These are phyloP conservation scores for Leptomonas seymouri DNA, from an alignment of 208 protist species.

Conservation along the genomic window DNA sequence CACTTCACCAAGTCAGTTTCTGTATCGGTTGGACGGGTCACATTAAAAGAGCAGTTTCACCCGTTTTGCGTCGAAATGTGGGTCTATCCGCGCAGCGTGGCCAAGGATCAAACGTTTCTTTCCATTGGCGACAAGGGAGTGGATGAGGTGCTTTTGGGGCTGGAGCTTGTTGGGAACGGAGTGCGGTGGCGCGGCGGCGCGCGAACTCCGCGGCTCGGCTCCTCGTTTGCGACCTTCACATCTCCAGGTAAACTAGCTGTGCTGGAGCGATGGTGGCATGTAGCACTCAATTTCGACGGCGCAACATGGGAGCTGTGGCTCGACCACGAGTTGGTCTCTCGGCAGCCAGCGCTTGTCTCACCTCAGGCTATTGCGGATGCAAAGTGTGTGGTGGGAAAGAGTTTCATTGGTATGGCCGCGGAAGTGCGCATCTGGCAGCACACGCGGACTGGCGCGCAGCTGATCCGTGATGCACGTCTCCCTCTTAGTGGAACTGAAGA, in stretches of 20 bases:
- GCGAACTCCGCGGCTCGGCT: slow-evolving; percentile 75
- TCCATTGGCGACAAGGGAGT: slow-evolving; percentile 84
- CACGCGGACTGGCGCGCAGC: slow-evolving; percentile 53
- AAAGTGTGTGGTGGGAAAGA: slow-evolving; percentile 74
- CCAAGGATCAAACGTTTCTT: slow-evolving; percentile 71
- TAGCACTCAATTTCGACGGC: slow-evolving; percentile 90
- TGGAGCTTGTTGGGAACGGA: slow-evolving; percentile 67
- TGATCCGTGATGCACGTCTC: slow-evolving; percentile 70
- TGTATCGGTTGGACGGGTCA: slow-evolving; percentile 62
- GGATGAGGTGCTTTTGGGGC: slow-evolving; percentile 84
- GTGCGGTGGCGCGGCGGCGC: slow-evolving; percentile 80
- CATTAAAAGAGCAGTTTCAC: slow-evolving; percentile 77
- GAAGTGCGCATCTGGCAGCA: slow-evolving; percentile 88
- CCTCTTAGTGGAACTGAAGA: slow-evolving; percentile 61
- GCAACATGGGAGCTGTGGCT: slow-evolving; percentile 84
- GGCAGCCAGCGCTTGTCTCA: slow-evolving; percentile 53
- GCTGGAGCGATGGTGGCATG: slow-evolving; percentile 84
- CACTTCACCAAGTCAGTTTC: slow-evolving; percentile 71
- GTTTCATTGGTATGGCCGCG: slow-evolving; percentile 73
- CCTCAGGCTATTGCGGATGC: slow-evolving; percentile 62
- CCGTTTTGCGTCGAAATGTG: slow-evolving; percentile 90
- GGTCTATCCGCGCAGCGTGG: slow-evolving; percentile 75
- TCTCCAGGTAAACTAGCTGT: slow-evolving; percentile 46
- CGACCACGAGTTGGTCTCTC: slow-evolving; percentile 57
- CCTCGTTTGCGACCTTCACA: slow-evolving; percentile 70